phyloP scores from a whole-genome alignment of 169 alveolate genomes.

The Cytauxzoon felis region DNA sequence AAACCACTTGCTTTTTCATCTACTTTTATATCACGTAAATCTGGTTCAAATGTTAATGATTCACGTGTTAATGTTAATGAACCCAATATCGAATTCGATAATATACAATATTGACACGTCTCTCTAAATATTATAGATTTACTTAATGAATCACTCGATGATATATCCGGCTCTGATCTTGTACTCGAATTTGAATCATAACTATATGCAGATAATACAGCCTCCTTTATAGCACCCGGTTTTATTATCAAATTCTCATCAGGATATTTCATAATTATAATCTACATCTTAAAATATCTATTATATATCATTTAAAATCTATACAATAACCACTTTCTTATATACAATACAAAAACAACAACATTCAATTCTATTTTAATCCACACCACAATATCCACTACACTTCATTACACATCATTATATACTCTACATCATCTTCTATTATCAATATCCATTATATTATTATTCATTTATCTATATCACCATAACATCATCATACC shows the following conservation, averaged over 20 bases:
- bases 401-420: too few relatives aligned
- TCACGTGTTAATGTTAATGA: constrained; percentile 69
- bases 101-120: constrained; percentile 72
- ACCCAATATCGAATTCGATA: constrained; percentile 62
- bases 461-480: not conserved
- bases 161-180: constrained; percentile 6
- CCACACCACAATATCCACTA: not conserved
- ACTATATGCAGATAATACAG: constrained; percentile 14
- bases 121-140: constrained; percentile 66
- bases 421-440: too few relatives aligned
- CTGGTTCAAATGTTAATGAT: constrained; percentile 75
- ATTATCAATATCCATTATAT: not conserved
- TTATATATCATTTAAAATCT: not conserved
- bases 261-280: too few relatives aligned
- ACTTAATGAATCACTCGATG: not conserved
- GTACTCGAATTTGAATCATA: not conserved
- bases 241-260: constrained; percentile 6
- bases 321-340: not conserved
- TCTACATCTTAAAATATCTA: too few relatives aligned
- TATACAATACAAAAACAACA: not conserved
- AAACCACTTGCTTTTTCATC: constrained; percentile 66
- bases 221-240: constrained; percentile 35
- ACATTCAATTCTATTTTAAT: not conserved
- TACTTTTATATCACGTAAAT: constrained; percentile 69
- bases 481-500: not conserved